Evolutionary conservation across 306 rosid species (phyloP).

Genomic region (Begonia masoniana): DNA sequence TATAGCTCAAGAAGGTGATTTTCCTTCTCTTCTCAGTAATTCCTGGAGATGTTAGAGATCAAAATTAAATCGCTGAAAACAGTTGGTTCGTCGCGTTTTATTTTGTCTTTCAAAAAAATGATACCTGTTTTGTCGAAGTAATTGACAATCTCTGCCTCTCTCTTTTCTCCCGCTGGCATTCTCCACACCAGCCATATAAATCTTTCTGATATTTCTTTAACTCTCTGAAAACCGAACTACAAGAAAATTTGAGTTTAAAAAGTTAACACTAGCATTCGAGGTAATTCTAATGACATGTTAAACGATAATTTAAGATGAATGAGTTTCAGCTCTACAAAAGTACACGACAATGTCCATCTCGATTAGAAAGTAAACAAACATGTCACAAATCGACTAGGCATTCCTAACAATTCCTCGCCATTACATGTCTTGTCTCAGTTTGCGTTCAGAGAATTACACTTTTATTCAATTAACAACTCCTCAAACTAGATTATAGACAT

Average conservation of each 20-base stretch:
- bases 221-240: slow-evolving; percentile 75
- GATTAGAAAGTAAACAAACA: too few species aligned
- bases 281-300: too few species aligned
- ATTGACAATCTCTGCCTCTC: slow-evolving; percentile 45
- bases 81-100: background rate
- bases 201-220: slow-evolving; percentile 58
- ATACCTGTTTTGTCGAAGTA: slow-evolving; percentile 60
- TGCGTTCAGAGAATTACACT: too few species aligned
- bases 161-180: slow-evolving; percentile 64
- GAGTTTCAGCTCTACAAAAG: too few species aligned
- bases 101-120: background rate
- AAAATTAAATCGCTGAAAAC: slow-evolving; percentile 5
- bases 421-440: too few species aligned
- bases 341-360: too few species aligned
- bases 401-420: too few species aligned
- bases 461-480: too few species aligned
- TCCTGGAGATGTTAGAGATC: slow-evolving; percentile 32
- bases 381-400: too few species aligned
- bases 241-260: slow-evolving; percentile 13
- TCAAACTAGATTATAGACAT: too few species aligned
- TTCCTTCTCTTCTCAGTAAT: slow-evolving; percentile 38
- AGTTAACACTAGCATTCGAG: background rate
- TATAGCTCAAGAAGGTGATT: slow-evolving; percentile 31
- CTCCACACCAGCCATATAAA: slow-evolving; percentile 78
- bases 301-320: too few species aligned